phyloP scores from a whole-genome alignment of 768 basidiomycete species.

The Cantharellus cinnabarinus region DNA sequence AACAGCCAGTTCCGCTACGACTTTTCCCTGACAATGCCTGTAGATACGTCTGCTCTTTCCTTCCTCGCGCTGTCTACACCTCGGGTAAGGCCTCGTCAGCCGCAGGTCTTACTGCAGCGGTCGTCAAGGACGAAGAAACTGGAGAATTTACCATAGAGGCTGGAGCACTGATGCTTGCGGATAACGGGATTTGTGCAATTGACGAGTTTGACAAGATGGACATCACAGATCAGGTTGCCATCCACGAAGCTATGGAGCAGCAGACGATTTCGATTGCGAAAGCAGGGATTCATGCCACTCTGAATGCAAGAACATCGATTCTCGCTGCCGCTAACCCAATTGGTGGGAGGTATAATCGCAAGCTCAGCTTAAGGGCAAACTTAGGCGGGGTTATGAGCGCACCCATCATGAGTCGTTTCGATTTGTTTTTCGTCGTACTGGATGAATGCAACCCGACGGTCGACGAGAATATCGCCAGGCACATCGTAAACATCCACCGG shows the following conservation, averaged over 20 bases:
- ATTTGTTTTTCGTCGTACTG: constrained; percentile 92
- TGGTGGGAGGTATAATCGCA: constrained; percentile 91
- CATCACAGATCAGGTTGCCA: constrained; percentile 92
- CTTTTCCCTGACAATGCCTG: not conserved
- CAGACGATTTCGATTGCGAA: constrained; percentile 99
- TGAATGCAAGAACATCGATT: constrained; percentile 94
- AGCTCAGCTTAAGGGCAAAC: constrained; percentile 77
- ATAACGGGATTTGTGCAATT: constrained; percentile 99
- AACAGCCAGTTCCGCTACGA: not conserved
- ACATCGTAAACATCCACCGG: constrained; percentile 94
- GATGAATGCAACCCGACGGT: constrained; percentile 90
- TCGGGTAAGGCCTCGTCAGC: constrained; percentile 99
- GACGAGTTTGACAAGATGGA: constrained; percentile 99
- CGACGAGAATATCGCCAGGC: constrained; percentile 83
- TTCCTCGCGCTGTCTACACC: constrained; percentile 94
- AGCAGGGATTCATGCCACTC: constrained; percentile 94
- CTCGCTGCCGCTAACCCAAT: constrained; percentile 95
- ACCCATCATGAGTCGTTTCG: constrained; percentile 98
- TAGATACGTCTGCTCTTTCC: constrained; percentile 94
- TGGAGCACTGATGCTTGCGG: constrained; percentile 95
- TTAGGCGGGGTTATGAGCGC: constrained; percentile 71
- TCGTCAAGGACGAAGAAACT: constrained; percentile 95
- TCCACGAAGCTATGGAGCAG: constrained; percentile 99
- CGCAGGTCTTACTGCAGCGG: constrained; percentile 94
- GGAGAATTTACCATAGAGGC: constrained; percentile 99